Conservation (phyloP, 768 basidiomycete genomes). For the Pisolithus marmoratus region DNA sequence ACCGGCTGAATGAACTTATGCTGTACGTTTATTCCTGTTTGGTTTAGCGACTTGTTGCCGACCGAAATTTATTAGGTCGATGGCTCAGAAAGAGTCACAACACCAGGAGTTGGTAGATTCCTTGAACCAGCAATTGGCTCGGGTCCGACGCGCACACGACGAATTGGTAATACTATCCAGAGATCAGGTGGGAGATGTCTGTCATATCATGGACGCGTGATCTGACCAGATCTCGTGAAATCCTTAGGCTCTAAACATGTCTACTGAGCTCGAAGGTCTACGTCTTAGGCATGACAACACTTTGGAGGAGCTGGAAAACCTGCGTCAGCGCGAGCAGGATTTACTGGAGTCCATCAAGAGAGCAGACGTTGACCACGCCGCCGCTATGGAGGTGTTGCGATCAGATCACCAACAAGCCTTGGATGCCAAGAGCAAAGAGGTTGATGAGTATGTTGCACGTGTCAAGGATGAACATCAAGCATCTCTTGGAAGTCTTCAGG, state of each 20-base stretch:
- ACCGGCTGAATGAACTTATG: conserved; percentile 88
- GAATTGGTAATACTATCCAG: conserved; percentile 75
- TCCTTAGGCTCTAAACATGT: conserved; percentile 75
- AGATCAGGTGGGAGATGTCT: conserved; percentile 60
- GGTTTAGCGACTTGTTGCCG: not conserved
- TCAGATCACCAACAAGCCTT: conserved; percentile 41
- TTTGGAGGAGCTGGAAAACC: conserved; percentile 46
- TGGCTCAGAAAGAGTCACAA: conserved; percentile 94
- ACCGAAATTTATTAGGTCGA: conserved; percentile 52
- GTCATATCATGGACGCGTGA: not conserved
- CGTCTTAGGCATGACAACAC: conserved; percentile 55
- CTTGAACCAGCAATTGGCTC: conserved; percentile 59
- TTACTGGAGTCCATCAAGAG: conserved; percentile 45
- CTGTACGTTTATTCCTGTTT: conserved; percentile 45
- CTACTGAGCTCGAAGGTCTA: conserved; percentile 74
- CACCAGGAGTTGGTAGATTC: conserved; percentile 78
- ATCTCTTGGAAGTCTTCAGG: conserved; percentile 33
- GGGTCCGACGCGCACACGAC: conserved; percentile 75
- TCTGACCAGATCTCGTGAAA: not conserved
- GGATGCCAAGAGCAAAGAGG: conserved; percentile 35
- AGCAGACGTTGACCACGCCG: conserved; percentile 44
- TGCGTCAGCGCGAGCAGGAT: conserved; percentile 51
- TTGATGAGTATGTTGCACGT: conserved; percentile 36
- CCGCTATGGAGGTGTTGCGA: conserved; percentile 43
- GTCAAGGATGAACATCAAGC: conserved; percentile 47